A percentile compares a stretch with the other conserved stretches of the same genome.
phyloP scores from a whole-genome alignment of 257 asterid species.

The Mentha longifolia region DNA sequence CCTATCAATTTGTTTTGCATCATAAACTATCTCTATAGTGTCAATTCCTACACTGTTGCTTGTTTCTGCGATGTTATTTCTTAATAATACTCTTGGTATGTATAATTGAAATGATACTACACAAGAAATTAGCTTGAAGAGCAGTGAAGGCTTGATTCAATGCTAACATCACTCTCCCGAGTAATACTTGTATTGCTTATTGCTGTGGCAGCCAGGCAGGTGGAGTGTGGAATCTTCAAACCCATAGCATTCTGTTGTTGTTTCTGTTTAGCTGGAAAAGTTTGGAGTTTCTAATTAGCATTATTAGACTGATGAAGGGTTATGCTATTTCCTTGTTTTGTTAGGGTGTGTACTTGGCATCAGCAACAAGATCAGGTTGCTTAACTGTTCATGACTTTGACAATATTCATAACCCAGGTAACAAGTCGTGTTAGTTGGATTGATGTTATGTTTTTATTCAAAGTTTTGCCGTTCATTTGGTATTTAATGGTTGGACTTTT shows the following conservation, averaged over 20 bases:
- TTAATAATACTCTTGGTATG: neutral
- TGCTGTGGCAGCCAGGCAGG: slow-evolving; percentile 3
- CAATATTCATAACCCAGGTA: slow-evolving; percentile 67
- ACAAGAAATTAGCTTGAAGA: slow-evolving; percentile 17
- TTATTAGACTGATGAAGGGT: slow-evolving; percentile 17
- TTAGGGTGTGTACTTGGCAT: slow-evolving; percentile 92
- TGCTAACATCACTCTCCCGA: neutral
- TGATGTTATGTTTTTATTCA: slow-evolving; percentile 6
- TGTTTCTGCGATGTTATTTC: neutral
- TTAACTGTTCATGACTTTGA: slow-evolving; percentile 92
- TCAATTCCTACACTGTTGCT: neutral
- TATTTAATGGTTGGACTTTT: slow-evolving; percentile 7
- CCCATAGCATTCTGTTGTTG: neutral
- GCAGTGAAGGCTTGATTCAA: neutral
- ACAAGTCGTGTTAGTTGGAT: slow-evolving; percentile 23
- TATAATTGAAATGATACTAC: neutral
- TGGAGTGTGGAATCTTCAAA: neutral
- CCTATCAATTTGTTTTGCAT: neutral
- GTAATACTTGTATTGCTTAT: neutral
- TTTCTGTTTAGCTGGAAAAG: slow-evolving; percentile 6
- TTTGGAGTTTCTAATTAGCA: slow-evolving; percentile 7
- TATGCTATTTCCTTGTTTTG: slow-evolving; percentile 36
- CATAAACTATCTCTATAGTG: neutral
- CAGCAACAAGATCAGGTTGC: slow-evolving; percentile 87
- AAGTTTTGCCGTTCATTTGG: slow-evolving; percentile 12